These are phyloP conservation scores for Wakefieldia striispora DNA, from an alignment of 768 basidiomycete species.

Conservation along the genomic window DNA sequence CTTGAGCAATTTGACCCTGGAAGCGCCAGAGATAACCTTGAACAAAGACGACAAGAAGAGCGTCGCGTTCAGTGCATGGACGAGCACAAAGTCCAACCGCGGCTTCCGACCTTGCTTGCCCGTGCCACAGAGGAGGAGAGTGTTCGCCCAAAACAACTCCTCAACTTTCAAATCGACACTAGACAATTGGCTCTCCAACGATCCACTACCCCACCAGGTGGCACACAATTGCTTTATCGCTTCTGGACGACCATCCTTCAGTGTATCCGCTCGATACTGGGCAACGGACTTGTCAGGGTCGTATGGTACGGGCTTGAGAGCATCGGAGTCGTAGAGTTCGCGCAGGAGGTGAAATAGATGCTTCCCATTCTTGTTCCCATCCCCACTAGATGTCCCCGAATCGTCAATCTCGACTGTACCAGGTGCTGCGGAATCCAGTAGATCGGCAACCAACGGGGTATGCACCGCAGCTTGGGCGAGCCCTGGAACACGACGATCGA, in stretches of 20 bases:
- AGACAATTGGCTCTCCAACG: constrained; percentile 26
- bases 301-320: constrained; percentile 52
- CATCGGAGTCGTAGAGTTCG: constrained; percentile 47
- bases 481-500: constrained; percentile 20
- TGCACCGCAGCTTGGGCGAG: constrained; percentile 52
- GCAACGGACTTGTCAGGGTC: constrained; percentile 43
- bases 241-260: constrained; percentile 38
- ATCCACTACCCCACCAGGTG: constrained; percentile 32
- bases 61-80: constrained; percentile 55
- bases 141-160: constrained; percentile 48
- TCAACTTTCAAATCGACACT: constrained; percentile 42
- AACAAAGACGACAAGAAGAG: constrained; percentile 48
- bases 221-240: constrained; percentile 47
- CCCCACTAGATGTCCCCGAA: not conserved
- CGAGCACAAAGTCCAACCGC: constrained; percentile 55
- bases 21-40: constrained; percentile 26
- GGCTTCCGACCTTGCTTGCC: constrained; percentile 47
- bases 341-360: constrained; percentile 51
- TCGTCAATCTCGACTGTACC: not conserved
- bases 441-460: constrained; percentile 22
- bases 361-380: constrained; percentile 25
- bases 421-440: constrained; percentile 31
- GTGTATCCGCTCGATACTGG: constrained; percentile 34
- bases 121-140: constrained; percentile 47
- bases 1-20: constrained; percentile 47